A percentile compares a stretch with the other conserved stretches of the same genome.
Conservation (phyloP, 495 filamentous ascomycete species). For the Penicillium parvum region DNA sequence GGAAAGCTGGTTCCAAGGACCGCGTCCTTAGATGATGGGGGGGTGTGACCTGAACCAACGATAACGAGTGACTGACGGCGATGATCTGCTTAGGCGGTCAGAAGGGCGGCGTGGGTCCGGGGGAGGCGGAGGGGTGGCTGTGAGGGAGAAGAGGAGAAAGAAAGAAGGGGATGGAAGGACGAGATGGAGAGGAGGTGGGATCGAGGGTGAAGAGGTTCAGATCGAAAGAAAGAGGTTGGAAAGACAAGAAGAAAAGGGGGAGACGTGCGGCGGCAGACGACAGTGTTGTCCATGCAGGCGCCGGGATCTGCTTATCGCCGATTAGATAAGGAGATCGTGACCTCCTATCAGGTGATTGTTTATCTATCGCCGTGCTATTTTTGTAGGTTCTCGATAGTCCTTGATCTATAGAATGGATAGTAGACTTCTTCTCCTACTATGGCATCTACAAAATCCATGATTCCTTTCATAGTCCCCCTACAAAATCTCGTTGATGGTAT, state of each 20-base stretch:
- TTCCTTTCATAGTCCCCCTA: too few relatives aligned
- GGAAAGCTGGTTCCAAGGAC: slow-evolving; percentile 31
- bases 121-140: neutral
- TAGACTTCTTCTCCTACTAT: too few relatives aligned
- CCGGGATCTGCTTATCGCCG: slow-evolving; percentile 16
- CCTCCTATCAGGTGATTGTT: too few relatives aligned
- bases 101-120: slow-evolving; percentile 25
- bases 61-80: slow-evolving; percentile 33
- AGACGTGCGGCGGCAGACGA: neutral
- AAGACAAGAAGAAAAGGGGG: neutral
- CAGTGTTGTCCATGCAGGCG: slow-evolving; percentile 9
- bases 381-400: too few relatives aligned
- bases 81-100: slow-evolving; percentile 33
- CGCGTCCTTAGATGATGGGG: slow-evolving; percentile 10
- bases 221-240: neutral
- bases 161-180: neutral
- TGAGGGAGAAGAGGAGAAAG: neutral
- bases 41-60: slow-evolving; percentile 33
- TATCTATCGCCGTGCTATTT: too few relatives aligned
- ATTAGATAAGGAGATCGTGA: slow-evolving; percentile 26
- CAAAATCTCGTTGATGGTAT: too few relatives aligned
- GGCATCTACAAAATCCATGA: too few relatives aligned
- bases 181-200: neutral
- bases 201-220: neutral
- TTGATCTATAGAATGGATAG: too few relatives aligned